phyloP scores from a whole-genome alignment of 495 filamentous ascomycete species.

The Aspergillus indologenus region DNA sequence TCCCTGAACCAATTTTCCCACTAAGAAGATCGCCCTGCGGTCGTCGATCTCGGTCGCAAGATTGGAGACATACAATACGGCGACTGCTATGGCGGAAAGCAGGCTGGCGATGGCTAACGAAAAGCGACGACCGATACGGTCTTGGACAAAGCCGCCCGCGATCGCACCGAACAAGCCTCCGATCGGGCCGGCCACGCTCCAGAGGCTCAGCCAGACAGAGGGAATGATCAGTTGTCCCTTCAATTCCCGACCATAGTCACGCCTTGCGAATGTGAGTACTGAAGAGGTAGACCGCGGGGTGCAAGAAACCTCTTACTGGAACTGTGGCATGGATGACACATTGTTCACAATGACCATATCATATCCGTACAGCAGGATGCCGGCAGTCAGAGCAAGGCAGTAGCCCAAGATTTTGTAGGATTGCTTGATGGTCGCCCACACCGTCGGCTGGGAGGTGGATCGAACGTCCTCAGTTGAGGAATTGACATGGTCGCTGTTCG shows the following conservation, averaged over 20 bases:
- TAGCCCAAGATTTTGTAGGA: constrained; percentile 26
- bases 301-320: constrained; percentile 27
- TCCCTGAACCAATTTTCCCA: constrained; percentile 39
- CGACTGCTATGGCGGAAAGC: constrained; percentile 38
- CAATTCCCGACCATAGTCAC: constrained; percentile 32
- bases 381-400: constrained; percentile 30
- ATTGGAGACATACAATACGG: constrained; percentile 34
- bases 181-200: constrained; percentile 38
- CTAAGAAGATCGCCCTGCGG: constrained; percentile 32
- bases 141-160: constrained; percentile 38
- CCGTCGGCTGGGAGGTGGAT: constrained; percentile 2
- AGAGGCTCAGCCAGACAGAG: constrained; percentile 45
- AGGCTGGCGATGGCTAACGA: constrained; percentile 34
- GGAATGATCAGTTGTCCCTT: constrained; percentile 42
- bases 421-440: constrained; percentile 7
- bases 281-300: neutral
- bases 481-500: neutral
- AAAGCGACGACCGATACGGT: constrained; percentile 38
- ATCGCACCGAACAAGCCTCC: constrained; percentile 43
- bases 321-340: constrained; percentile 44
- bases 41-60: constrained; percentile 23
- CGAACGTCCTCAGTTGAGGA: neutral
- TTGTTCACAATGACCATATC: constrained; percentile 48
- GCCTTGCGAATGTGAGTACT: constrained; percentile 21
- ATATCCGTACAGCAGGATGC: constrained; percentile 47